Conservation (phyloP, 2,329 filamentous ascomycete genomes). For the Verticillium nubilum region DNA sequence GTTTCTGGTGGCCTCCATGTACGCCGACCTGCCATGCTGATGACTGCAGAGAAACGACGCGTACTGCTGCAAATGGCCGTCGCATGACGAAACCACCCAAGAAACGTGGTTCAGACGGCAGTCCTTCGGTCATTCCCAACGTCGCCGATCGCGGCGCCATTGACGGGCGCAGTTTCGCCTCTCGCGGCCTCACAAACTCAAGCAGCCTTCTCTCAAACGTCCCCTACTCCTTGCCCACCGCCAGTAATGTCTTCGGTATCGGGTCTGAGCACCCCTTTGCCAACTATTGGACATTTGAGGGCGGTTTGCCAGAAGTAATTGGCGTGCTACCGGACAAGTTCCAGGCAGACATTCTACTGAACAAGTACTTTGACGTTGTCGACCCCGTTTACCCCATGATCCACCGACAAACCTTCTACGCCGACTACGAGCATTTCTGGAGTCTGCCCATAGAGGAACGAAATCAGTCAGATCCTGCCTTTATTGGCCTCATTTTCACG, state of each 20-base stretch:
- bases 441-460: conserved; percentile 52
- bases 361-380: conserved; percentile 63
- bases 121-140: conserved; percentile 38
- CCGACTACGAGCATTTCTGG: conserved; percentile 78
- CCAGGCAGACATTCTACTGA: conserved; percentile 66
- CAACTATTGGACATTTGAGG: conserved; percentile 80
- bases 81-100: conserved; percentile 54
- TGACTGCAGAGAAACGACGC: conserved; percentile 47
- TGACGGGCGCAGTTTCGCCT: conserved; percentile 35
- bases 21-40: conserved; percentile 3
- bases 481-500: conserved; percentile 68
- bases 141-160: conserved; percentile 49
- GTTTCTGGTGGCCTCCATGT: conserved; percentile 19
- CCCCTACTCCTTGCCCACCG: conserved; percentile 63
- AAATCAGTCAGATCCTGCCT: conserved; percentile 56
- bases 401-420: conserved; percentile 68
- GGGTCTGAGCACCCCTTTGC: conserved; percentile 74
- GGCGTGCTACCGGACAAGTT: conserved; percentile 69
- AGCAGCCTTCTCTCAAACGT: conserved; percentile 65
- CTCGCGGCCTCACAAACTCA: conserved; percentile 40
- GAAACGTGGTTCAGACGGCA: conserved; percentile 38
- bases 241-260: conserved; percentile 76
- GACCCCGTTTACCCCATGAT: conserved; percentile 81
- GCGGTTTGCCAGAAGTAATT: conserved; percentile 69
- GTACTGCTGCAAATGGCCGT: conserved; percentile 45